Evolutionary conservation across 257 asterid species (phyloP), one percentile per base, ranked within the genome.

Genomic region (Scutellaria baicalensis): DNA sequence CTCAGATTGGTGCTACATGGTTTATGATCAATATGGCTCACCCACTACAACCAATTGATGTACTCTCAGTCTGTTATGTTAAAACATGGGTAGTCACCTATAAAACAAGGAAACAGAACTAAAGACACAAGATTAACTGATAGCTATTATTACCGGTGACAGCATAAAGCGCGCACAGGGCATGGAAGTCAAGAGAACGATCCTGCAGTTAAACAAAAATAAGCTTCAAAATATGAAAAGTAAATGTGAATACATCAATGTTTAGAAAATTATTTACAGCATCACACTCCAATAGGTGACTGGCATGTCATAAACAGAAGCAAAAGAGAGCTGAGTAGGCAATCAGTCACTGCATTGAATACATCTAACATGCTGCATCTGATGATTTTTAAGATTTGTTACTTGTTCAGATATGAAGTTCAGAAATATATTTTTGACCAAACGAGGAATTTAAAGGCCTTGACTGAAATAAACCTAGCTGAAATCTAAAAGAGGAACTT

Each of bases 161-260:
- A 76, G 99, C 92, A 79, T 93, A 93, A 8, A 93, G 84, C 20
- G 99, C 99, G 73, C 99, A 93, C 68, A 93, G 82, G 76, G 86
- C 96, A 40, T 76, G 79, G 73, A 93, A 93, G 74, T 93, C 99
- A 44, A 93, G 96, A 72, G 99, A 93, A 62, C 99, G 92, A 78
- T 93, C 99, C 99, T 91, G 78, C 73, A 71, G 55, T 36, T 31
- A 75, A 14, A 48, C 50, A 67, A 61, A 21, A 10, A 60, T 21
- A 23, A 31, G 55, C 64, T 52, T 77, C 45, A 75, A 33, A 71
- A 70, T 47, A 60, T 54, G 12, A 69, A 57, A 9, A 59, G 10
- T 70, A 42, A 27, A 64, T 6, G 2, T 74, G 61, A 48, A 23
- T 51, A 60, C 31, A 60, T 61, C 57, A 60, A 44, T 21, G 23